Evolutionary conservation across 1,284 basidiomycete genomes (phyloP).

Genomic region (Pholiota adiposa): DNA sequence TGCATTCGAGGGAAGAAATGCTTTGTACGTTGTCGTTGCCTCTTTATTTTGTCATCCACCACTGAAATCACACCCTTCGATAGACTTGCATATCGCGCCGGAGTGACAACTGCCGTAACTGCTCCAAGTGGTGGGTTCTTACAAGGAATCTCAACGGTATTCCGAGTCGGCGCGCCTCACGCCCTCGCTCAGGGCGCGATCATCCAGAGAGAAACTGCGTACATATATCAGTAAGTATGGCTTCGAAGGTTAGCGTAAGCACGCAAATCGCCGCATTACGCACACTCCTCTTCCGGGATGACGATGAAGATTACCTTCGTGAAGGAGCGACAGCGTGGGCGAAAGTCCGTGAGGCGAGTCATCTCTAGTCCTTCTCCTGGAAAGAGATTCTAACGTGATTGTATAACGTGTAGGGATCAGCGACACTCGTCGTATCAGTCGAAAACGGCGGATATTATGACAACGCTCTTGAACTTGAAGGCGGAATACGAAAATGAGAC

Average conservation of each 20-base stretch:
- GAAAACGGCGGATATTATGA: conserved; percentile 71
- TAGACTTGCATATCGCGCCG: conserved; percentile 62
- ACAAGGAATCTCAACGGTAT: conserved; percentile 63
- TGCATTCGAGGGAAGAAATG: conserved; percentile 69
- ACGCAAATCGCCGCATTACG: conserved; percentile 70
- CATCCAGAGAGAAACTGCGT: conserved; percentile 66
- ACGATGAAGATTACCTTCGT: conserved; percentile 28
- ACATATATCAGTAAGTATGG: conserved; percentile 60
- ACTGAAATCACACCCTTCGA: neutral
- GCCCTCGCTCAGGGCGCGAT: conserved; percentile 67
- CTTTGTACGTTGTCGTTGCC: conserved; percentile 62
- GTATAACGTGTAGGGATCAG: conserved; percentile 21
- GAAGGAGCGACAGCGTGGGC: conserved; percentile 41
- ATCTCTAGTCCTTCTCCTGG: neutral
- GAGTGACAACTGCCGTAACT: conserved; percentile 64
- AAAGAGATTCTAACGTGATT: neutral
- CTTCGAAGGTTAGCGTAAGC: conserved; percentile 51
- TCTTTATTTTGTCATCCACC: neutral
- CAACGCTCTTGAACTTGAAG: conserved; percentile 65
- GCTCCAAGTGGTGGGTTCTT: conserved; percentile 62
- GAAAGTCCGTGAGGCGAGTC: conserved; percentile 43
- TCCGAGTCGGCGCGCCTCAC: conserved; percentile 60
- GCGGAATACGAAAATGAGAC: conserved; percentile 51
- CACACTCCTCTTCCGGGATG: conserved; percentile 36
- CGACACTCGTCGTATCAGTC: conserved; percentile 54